These are phyloP conservation scores for Russula virescens DNA, from an alignment of 768 basidiomycete genomes.

Conservation along the genomic window DNA sequence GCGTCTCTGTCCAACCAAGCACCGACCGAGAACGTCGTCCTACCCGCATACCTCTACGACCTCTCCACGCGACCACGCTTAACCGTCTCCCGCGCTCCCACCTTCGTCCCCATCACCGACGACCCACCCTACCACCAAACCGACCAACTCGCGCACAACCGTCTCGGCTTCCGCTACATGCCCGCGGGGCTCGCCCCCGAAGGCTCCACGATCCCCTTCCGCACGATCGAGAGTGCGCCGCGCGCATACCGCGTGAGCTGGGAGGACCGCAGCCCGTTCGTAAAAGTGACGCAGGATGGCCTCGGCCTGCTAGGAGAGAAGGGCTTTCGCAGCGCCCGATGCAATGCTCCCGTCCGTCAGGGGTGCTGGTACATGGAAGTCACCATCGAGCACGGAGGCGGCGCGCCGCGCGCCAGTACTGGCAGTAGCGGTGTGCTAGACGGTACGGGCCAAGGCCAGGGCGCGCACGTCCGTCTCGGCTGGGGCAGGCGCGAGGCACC, in stretches of 20 bases:
- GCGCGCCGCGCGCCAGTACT: slow-evolving; percentile 46
- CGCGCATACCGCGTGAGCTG: slow-evolving; percentile 69
- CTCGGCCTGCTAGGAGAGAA: slow-evolving; percentile 71
- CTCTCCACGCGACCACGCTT: slow-evolving; percentile 65
- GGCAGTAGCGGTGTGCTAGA: slow-evolving; percentile 35
- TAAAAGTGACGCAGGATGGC: slow-evolving; percentile 76
- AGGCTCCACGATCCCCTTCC: slow-evolving; percentile 55
- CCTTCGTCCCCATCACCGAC: slow-evolving; percentile 56
- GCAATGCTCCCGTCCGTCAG: slow-evolving; percentile 82
- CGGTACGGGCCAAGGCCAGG: slow-evolving; percentile 40
- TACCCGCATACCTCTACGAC: slow-evolving; percentile 56
- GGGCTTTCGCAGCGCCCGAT: slow-evolving; percentile 86
- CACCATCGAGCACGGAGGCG: slow-evolving; percentile 68
- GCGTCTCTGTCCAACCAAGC: slow-evolving; percentile 28
- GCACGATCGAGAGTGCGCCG: slow-evolving; percentile 78
- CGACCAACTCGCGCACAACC: slow-evolving; percentile 66
- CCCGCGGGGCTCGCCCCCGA: slow-evolving; percentile 69
- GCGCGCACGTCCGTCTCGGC: slow-evolving; percentile 83
- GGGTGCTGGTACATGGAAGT: slow-evolving; percentile 96
- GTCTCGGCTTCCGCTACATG: slow-evolving; percentile 72
- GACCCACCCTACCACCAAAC: slow-evolving; percentile 56
- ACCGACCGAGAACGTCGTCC: slow-evolving; percentile 42
- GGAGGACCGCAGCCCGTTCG: slow-evolving; percentile 84
- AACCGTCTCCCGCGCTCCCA: slow-evolving; percentile 67
- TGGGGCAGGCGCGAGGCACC: slow-evolving; percentile 91